These are phyloP conservation scores for Diplodia seriata DNA, from an alignment of 2,329 filamentous ascomycete species.

Conservation along the genomic window DNA sequence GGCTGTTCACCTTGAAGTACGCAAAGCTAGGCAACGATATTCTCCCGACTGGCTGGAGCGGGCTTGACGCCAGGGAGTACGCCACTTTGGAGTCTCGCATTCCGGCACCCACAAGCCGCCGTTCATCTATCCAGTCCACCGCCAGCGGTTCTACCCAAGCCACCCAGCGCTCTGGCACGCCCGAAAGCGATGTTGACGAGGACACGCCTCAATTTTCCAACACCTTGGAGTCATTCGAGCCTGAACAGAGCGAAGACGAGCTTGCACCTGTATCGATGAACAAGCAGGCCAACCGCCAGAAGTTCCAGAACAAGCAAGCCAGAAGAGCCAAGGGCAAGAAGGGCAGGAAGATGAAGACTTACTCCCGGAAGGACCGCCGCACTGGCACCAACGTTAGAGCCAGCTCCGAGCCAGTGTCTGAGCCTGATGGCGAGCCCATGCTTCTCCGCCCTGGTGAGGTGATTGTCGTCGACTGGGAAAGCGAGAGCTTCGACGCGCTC, in stretches of 20 bases:
- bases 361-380: constrained; percentile 40
- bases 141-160: constrained; percentile 33
- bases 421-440: constrained; percentile 60
- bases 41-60: constrained; percentile 74
- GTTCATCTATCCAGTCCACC: constrained; percentile 46
- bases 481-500: constrained; percentile 71
- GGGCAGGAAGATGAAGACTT: constrained; percentile 42
- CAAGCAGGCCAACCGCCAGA: constrained; percentile 42
- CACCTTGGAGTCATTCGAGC: constrained; percentile 41
- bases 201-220: constrained; percentile 41
- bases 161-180: constrained; percentile 17
- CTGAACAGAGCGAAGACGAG: constrained; percentile 47
- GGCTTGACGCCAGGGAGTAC: constrained; percentile 64
- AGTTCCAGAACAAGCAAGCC: constrained; percentile 36
- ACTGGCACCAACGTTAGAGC: constrained; percentile 7
- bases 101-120: constrained; percentile 42
- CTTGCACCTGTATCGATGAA: constrained; percentile 39
- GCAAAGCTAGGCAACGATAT: constrained; percentile 61
- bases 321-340: constrained; percentile 41
- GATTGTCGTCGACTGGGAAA: constrained; percentile 85
- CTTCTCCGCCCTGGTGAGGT: constrained; percentile 82
- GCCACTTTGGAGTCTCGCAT: constrained; percentile 61
- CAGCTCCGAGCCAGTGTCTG: constrained; percentile 38
- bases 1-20: constrained; percentile 77
- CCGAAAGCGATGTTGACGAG: constrained; percentile 44